phyloP scores from a whole-genome alignment of 192 early-diverging fungal genomes.

The Dispira simplex region DNA sequence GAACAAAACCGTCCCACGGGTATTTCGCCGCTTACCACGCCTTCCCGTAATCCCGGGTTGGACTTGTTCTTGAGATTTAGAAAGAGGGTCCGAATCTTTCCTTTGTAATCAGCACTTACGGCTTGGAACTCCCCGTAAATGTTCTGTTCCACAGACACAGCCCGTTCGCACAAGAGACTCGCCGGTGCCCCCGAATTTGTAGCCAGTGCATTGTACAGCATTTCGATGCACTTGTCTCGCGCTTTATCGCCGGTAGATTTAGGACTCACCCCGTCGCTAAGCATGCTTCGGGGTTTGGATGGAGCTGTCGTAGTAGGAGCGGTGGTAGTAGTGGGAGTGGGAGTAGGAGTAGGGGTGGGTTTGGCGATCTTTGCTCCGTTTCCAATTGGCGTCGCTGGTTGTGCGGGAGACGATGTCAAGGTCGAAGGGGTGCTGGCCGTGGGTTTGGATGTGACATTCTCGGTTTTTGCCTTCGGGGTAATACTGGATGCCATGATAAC shows the following conservation, averaged over 20 bases:
- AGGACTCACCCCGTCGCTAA: constrained; percentile 19
- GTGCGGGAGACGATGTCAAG: neutral
- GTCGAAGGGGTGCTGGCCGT: neutral
- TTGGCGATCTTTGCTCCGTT: neutral
- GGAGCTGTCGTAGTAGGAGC: neutral
- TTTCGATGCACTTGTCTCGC: constrained; percentile 65
- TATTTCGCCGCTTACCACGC: constrained; percentile 53
- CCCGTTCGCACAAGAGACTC: constrained; percentile 32
- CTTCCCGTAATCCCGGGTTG: constrained; percentile 58
- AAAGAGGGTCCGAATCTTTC: constrained; percentile 56
- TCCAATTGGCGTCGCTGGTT: neutral
- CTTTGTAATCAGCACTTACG: constrained; percentile 46
- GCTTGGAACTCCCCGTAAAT: constrained; percentile 37
- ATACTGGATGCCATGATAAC: constrained; percentile 13
- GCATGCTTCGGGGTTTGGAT: constrained; percentile 20
- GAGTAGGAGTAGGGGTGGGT: neutral
- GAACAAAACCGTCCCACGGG: constrained; percentile 46
- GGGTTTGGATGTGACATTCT: no score
- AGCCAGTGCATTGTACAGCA: constrained; percentile 67
- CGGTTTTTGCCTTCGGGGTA: no score
- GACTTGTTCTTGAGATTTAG: constrained; percentile 62
- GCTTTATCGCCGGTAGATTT: constrained; percentile 36
- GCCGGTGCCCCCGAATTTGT: constrained; percentile 26
- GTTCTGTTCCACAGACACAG: constrained; percentile 40
- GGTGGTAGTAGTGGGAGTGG: neutral